A percentile compares a stretch with the other conserved stretches of the same genome.
Evolutionary conservation across 768 basidiomycete genomes (phyloP).

Genomic region (Leccinum boreale): DNA sequence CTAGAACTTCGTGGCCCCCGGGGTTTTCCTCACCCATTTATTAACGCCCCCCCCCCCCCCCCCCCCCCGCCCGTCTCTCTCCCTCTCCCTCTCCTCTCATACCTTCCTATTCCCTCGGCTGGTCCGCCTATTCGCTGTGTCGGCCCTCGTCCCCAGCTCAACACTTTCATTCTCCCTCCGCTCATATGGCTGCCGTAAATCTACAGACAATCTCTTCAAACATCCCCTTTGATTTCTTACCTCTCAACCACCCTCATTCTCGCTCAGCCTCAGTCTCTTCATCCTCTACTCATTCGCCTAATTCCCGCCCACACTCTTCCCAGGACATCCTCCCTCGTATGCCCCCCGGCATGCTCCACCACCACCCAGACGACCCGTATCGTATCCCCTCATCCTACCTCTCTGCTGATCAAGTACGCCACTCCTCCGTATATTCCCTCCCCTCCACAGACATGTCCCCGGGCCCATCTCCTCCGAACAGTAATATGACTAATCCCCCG

Average conservation of each 20-base stretch:
- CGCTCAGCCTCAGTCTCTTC: slow-evolving; percentile 79
- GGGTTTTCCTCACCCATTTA: no score
- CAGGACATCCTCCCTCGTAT: slow-evolving; percentile 59
- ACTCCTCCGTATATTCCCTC: slow-evolving; percentile 44
- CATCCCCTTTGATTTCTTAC: slow-evolving; percentile 70
- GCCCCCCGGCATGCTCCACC: slow-evolving; percentile 47
- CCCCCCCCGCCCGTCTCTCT: neutral
- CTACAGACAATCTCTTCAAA: slow-evolving; percentile 67
- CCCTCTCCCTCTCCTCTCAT: neutral
- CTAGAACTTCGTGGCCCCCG: no score
- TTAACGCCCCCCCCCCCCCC: no score
- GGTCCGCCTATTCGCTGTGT: slow-evolving; percentile 48
- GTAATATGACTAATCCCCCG: slow-evolving; percentile 69
- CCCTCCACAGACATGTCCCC: slow-evolving; percentile 41
- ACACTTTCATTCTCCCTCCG: slow-evolving; percentile 37
- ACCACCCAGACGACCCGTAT: slow-evolving; percentile 67
- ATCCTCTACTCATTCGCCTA: slow-evolving; percentile 66
- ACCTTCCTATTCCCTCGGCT: slow-evolving; percentile 39
- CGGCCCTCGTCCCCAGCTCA: slow-evolving; percentile 28
- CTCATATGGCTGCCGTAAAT: slow-evolving; percentile 67
- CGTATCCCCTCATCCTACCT: slow-evolving; percentile 56
- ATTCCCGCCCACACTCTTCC: slow-evolving; percentile 76
- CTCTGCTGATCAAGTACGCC: slow-evolving; percentile 42
- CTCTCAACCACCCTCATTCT: slow-evolving; percentile 61
- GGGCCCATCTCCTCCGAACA: slow-evolving; percentile 69